Evolutionary conservation across 1,284 basidiomycete genomes (phyloP), one percentile per base, ranked within the genome.

Genomic region (Sanghuangporus baumii): DNA sequence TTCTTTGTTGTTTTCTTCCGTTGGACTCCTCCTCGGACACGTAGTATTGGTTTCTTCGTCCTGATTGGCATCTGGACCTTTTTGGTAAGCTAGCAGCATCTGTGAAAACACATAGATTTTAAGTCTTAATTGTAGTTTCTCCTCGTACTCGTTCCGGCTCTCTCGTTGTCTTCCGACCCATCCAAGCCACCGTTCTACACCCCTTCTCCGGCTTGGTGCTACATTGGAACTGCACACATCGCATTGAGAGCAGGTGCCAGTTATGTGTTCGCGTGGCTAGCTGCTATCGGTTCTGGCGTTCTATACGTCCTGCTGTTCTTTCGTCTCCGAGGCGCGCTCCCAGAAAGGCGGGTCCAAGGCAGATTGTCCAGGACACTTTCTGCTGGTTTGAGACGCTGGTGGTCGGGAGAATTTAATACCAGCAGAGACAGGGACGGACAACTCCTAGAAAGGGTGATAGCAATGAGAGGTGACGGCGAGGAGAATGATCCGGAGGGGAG

Each of bases 1-100:
- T 66, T 66, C 51, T 62, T 57, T 40, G 62, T 64, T 9, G 57
- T 66, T 20, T 64, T 64, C 48, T 64, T 64, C 51, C 57, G 57
- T 31, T 66, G 65, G 65, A 50, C 60, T 6, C 60, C 65, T 12
- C 59, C 61, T n/a, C 16, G 47, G 18, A 51, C 47, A 2, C 54
- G 59, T 34, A 20, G 43, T 3, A 55, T 63, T 40, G 52, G 58
- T 11, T 11, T 54, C 8, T 31, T 31, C 3, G 56, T 61, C 26
- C 20, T 63, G 36, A 40, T 38, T 1, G 4, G 37, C 23, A 59
- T 66, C 8, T 66, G 65, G 65, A 55, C 50, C 8, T 62, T 61
- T 50, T 34, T 61, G 18, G 59, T 61, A 34, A 12, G 60, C 60
- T 31, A 31, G 26, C 26, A 31, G 26, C 3, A 5, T 3, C 26